Conservation (phyloP, 2,329 filamentous ascomycete genomes). For the Epichloe gansuensis region DNA sequence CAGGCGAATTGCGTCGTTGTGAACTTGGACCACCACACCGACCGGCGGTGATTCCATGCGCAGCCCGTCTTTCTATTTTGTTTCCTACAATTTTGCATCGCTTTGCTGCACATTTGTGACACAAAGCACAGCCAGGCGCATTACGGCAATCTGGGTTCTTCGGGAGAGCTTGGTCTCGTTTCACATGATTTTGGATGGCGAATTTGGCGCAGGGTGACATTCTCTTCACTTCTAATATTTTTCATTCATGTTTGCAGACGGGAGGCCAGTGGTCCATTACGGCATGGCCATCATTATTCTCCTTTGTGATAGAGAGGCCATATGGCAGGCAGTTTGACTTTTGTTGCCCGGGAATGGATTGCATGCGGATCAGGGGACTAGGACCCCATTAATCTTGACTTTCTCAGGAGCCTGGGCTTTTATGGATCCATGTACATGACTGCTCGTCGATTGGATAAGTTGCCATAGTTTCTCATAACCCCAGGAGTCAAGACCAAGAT, state of each 20-base stretch:
- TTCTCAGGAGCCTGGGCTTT: background rate
- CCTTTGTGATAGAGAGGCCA: background rate
- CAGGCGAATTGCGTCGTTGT: conserved; percentile 29
- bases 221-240: background rate
- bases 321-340: no score
- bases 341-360: no score
- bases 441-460: no score
- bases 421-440: no score
- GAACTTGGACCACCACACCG: conserved; percentile 7
- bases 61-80: background rate
- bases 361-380: no score
- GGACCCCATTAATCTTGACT: background rate
- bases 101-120: background rate
- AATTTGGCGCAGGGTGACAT: no score
- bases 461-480: no score
- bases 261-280: background rate
- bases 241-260: background rate
- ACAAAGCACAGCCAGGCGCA: conserved; percentile 1
- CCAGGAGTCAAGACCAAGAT: no score
- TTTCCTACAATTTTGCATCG: background rate
- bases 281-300: no score
- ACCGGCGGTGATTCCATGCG: no score
- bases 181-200: background rate
- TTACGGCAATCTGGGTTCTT: background rate
- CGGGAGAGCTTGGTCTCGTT: background rate